Evolutionary conservation across 1,284 basidiomycete genomes (phyloP), one percentile per base, ranked within the genome.

Genomic region (Lignosus rhinocerotis): DNA sequence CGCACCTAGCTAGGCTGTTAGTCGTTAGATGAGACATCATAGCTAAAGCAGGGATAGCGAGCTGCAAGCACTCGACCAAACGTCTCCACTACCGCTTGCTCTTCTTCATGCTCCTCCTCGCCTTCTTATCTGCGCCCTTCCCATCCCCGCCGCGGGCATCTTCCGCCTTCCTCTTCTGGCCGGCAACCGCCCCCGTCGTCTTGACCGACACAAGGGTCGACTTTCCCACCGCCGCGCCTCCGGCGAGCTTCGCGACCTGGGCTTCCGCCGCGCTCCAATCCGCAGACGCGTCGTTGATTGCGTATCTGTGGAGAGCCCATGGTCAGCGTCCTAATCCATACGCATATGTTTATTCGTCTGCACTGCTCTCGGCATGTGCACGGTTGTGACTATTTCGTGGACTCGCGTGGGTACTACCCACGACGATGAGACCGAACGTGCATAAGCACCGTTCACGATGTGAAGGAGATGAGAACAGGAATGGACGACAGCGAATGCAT

Each of bases 151-250:
- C 72, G 14, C 58, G 64, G 10, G 57, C 73, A 4, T 70, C 71
- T 14, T 80, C 82, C n/a, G 78, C 80, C 69, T 90, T 92, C 60
- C 91, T 75, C 72, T 93, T 93, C 68, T 83, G 77, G 5, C 80
- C 80, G 0, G 73, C 70, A 8, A 42, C 64, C 0, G 63, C 71
- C 6, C 6, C 41, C 5, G 73, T 74, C n/a, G 78, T 78, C 75
- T 90, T 92, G 47, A 96, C 80, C 65, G 88, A 93, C 51, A 96
- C 82, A 6, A 94, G 83, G 1, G 87, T 90, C 30, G 82, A 81
- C 41, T 82, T 75, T 39, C 81, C 79, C 46, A 76, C 79, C 25
- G 36, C 72, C 56, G 54, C 74, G 57, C 72, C 78, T 33, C 72
- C 73, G 9, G 79, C 75, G 14, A 82, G 68, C 45, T 77, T 75